phyloP scores from a whole-genome alignment of 1,139 yeast species.

The Scheffersomyces lignicola region DNA sequence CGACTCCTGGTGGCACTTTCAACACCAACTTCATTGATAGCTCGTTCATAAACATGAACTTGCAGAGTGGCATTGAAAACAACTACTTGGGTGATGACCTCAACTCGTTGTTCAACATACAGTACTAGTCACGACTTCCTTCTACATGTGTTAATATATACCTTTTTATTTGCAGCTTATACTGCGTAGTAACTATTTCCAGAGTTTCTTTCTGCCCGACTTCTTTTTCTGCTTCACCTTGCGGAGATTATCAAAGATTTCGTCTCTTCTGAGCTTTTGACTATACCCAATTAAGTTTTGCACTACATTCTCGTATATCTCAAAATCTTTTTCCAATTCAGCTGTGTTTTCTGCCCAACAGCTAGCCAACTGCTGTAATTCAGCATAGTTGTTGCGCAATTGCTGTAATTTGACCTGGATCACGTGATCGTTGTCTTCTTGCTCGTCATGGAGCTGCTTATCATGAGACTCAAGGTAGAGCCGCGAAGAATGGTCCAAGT shows the following conservation, averaged over 20 bases:
- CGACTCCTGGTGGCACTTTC: conserved; percentile 34
- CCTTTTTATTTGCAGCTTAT: conserved; percentile 4
- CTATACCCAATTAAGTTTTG: conserved; percentile 72
- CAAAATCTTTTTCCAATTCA: conserved; percentile 51
- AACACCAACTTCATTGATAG: conserved; percentile 47
- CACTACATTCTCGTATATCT: conserved; percentile 68
- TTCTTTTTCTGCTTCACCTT: conserved; percentile 22
- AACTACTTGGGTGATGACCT: conserved; percentile 35
- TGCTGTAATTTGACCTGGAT: conserved; percentile 30
- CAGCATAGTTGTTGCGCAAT: conserved; percentile 25
- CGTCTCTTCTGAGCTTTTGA: conserved; percentile 55
- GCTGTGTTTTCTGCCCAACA: conserved; percentile 50
- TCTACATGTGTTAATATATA: conserved; percentile 3
- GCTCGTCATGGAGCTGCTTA: conserved; percentile 7
- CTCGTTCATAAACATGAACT: conserved; percentile 46
- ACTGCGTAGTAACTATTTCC: conserved; percentile 11
- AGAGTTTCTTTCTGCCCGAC: conserved; percentile 11
- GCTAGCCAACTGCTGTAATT: conserved; percentile 38
- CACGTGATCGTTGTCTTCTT: conserved; percentile 14
- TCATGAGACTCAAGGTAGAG: conserved; percentile 22
- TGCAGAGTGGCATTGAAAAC: conserved; percentile 40
- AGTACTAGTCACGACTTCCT: conserved; percentile 9
- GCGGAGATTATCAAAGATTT: conserved; percentile 40
- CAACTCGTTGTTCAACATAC: conserved; percentile 30
- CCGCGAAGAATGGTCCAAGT: conserved; percentile 32